phyloP scores from a whole-genome alignment of 768 basidiomycete genomes.

The Tulasnella sp. region DNA sequence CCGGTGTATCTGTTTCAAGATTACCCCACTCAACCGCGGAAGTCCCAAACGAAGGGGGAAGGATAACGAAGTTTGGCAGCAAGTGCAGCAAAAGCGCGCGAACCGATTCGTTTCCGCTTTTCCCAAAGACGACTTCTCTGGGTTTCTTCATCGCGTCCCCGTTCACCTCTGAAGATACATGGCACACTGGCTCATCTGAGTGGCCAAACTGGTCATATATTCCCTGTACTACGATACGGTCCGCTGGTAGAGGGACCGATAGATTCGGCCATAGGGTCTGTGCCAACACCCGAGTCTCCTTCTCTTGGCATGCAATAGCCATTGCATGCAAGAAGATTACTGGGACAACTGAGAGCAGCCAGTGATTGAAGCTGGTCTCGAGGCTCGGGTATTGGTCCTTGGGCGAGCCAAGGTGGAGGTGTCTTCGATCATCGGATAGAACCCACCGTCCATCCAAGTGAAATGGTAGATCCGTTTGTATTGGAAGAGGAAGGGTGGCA shows the following conservation, averaged over 20 bases:
- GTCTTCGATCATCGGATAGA: background rate
- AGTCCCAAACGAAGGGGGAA: background rate
- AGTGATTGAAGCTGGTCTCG: constrained; percentile 1
- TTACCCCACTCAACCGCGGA: background rate
- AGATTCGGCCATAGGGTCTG: no score
- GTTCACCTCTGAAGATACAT: no score
- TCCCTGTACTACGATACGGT: no score
- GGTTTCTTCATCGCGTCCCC: no score
- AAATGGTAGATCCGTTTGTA: background rate
- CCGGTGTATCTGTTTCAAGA: background rate
- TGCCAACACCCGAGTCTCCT: no score
- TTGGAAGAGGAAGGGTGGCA: constrained; percentile 1
- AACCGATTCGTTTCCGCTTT: no score
- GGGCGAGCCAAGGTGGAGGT: background rate
- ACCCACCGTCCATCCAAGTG: constrained; percentile 2
- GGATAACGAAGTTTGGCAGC: background rate
- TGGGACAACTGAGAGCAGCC: background rate
- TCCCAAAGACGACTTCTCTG: no score
- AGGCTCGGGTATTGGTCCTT: background rate
- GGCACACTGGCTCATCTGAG: no score
- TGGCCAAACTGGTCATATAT: no score
- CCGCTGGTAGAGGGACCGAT: no score
- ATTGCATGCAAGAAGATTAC: background rate
- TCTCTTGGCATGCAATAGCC: background rate
- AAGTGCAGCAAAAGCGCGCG: background rate